phyloP scores from a whole-genome alignment of 1,284 basidiomycete species.

The Cutaneotrichosporon spelunceum region DNA sequence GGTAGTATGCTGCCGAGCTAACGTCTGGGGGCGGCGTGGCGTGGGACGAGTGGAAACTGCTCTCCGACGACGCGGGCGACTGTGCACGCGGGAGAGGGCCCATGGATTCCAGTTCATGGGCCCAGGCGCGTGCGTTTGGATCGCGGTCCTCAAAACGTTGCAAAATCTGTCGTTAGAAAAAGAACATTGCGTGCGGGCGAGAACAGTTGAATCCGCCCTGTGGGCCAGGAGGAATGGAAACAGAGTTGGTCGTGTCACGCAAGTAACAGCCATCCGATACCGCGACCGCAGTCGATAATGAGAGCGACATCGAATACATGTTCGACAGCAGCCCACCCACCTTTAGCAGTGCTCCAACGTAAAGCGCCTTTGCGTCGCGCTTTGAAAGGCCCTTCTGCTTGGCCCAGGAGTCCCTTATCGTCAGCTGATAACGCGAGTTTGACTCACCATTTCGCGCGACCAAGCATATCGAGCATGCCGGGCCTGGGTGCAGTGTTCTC shows the following conservation, averaged over 20 bases:
- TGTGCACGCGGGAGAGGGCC: conserved; percentile 55
- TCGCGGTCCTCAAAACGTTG: conserved; percentile 57
- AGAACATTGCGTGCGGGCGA: neutral
- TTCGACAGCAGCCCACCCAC: conserved; percentile 51
- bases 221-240: neutral
- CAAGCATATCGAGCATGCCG: conserved; percentile 66
- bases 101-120: conserved; percentile 76
- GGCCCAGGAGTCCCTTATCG: conserved; percentile 85
- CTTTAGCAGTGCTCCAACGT: conserved; percentile 82
- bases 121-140: conserved; percentile 74
- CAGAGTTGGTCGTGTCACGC: neutral
- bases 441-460: conserved; percentile 83
- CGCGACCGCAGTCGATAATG: neutral
- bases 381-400: conserved; percentile 77
- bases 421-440: neutral
- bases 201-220: neutral
- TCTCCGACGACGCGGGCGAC: conserved; percentile 45
- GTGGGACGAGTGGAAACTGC: conserved; percentile 44
- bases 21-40: conserved; percentile 33
- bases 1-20: conserved; percentile 11
- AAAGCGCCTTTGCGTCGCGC: conserved; percentile 81
- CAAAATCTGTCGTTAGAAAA: conserved; percentile 16
- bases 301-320: too few relatives aligned
- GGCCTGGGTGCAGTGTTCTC: conserved; percentile 40
- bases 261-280: neutral